Evolutionary conservation across 768 basidiomycete species (phyloP).

Genomic region (Boletus sensibilis): DNA sequence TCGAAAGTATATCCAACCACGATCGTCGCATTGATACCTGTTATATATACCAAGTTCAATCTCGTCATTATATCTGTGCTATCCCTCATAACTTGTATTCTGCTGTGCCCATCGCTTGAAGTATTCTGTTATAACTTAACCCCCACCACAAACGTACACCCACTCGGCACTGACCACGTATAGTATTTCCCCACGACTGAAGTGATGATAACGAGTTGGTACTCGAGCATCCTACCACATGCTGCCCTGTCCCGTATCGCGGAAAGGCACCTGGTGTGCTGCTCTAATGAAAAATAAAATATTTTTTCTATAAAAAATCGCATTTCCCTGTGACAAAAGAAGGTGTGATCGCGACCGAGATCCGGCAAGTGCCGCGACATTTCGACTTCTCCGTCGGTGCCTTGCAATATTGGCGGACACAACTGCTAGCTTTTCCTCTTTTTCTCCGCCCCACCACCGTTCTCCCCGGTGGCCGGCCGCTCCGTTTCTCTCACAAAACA

Average conservation of each 20-base stretch:
- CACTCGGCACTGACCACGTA: conserved; percentile 8
- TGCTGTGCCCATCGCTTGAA: conserved; percentile 9
- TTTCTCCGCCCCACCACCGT: background rate
- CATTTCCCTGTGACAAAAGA: conserved; percentile 7
- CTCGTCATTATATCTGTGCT: conserved; percentile 21
- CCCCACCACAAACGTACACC: background rate
- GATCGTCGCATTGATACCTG: conserved; percentile 23
- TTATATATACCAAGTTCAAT: conserved; percentile 21
- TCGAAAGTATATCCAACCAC: conserved; percentile 2
- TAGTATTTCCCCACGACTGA: conserved; percentile 13
- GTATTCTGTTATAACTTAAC: conserved; percentile 15
- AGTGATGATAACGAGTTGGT: conserved; percentile 7
- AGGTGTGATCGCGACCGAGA: conserved; percentile 19
- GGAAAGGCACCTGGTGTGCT: conserved; percentile 14
- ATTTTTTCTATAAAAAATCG: background rate
- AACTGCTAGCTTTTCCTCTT: background rate
- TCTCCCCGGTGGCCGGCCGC: conserved; percentile 4
- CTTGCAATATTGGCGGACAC: conserved; percentile 11
- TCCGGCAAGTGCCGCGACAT: conserved; percentile 24
- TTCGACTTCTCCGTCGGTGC: conserved; percentile 23
- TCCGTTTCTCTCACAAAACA: conserved; percentile 8
- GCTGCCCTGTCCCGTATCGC: conserved; percentile 10
- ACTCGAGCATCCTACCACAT: conserved; percentile 8
- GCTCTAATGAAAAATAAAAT: conserved; percentile 1
- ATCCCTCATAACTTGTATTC: conserved; percentile 25